These are phyloP conservation scores for Clonostachys solani DNA, from an alignment of 2,329 filamentous ascomycete species.

Conservation along the genomic window DNA sequence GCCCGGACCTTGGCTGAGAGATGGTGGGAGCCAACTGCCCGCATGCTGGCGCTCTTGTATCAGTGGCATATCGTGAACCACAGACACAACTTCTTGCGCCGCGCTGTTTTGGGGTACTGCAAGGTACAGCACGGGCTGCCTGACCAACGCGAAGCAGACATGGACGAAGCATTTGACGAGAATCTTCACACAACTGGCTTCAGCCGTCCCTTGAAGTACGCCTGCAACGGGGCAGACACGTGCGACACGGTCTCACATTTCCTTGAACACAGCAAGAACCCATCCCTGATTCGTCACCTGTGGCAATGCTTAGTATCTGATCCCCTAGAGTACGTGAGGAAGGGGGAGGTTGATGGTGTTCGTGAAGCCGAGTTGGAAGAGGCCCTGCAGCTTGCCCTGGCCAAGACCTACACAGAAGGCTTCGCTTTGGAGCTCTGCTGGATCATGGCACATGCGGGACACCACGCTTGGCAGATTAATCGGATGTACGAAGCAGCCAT, in stretches of 20 bases:
- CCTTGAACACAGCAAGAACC: constrained; percentile 1
- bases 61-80: constrained; percentile 25
- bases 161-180: constrained; percentile 21
- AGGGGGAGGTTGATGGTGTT: constrained; percentile 7
- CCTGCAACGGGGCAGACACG: constrained; percentile 10
- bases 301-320: constrained; percentile 9
- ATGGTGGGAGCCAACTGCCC: constrained; percentile 22
- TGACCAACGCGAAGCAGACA: constrained; percentile 13
- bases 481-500: constrained; percentile 22
- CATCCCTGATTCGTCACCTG: constrained; percentile 6
- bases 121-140: too few relatives aligned
- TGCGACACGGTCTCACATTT: constrained; percentile 9
- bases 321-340: constrained; percentile 9
- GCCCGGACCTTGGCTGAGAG: constrained; percentile 20
- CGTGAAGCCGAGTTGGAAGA: constrained; percentile 7
- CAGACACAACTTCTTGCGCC: constrained; percentile 21
- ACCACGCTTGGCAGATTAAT: constrained; percentile 22
- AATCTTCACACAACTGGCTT: constrained; percentile 17
- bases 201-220: constrained; percentile 9
- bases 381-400: constrained; percentile 8
- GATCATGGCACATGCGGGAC: constrained; percentile 11
- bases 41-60: constrained; percentile 21
- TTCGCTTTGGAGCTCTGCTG: constrained; percentile 9
- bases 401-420: constrained; percentile 12
- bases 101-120: constrained; percentile 18